Evolutionary conservation across 2,329 filamentous ascomycete genomes (phyloP).

Genomic region (Penicillium sp.): DNA sequence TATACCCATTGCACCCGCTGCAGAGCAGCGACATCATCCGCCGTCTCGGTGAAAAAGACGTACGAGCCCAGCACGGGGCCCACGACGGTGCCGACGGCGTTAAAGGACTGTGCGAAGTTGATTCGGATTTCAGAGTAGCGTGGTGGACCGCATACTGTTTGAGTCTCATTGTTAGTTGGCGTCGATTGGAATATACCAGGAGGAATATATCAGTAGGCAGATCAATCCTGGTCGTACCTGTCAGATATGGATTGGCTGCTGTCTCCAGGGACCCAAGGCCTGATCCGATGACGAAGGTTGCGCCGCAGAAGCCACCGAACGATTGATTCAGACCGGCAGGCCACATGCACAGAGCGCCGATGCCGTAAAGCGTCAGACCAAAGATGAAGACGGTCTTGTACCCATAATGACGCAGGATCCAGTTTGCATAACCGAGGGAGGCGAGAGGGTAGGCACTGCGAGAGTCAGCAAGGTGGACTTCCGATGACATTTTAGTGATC

Average conservation of each 20-base stretch:
- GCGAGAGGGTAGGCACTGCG: conserved; percentile 53
- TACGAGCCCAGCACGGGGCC: conserved; percentile 70
- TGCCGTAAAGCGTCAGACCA: conserved; percentile 66
- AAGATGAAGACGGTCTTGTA: conserved; percentile 79
- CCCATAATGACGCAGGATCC: conserved; percentile 68
- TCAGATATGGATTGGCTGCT: conserved; percentile 72
- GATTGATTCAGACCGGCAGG: conserved; percentile 70
- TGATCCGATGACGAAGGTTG: conserved; percentile 69
- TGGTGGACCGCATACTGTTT: conserved; percentile 67
- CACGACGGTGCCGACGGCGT: conserved; percentile 71
- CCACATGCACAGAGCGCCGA: conserved; percentile 80
- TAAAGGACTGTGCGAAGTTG: conserved; percentile 74
- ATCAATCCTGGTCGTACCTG: conserved; percentile 40
- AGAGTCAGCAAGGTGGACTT: conserved; percentile 1
- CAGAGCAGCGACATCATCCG: conserved; percentile 57
- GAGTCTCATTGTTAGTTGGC: conserved; percentile 21
- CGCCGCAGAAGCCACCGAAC: conserved; percentile 71
- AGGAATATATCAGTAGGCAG: not conserved
- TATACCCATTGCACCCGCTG: conserved; percentile 75
- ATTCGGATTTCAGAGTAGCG: conserved; percentile 72
- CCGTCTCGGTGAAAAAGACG: conserved; percentile 67
- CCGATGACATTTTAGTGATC: no score
- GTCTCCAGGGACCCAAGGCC: conserved; percentile 73
- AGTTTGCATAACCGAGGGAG: conserved; percentile 53
- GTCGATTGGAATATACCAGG: not conserved